Base-by-base conservation (phyloP, 371 early-diverging fungal species). In the Lichtheimia ramosa region DNA sequence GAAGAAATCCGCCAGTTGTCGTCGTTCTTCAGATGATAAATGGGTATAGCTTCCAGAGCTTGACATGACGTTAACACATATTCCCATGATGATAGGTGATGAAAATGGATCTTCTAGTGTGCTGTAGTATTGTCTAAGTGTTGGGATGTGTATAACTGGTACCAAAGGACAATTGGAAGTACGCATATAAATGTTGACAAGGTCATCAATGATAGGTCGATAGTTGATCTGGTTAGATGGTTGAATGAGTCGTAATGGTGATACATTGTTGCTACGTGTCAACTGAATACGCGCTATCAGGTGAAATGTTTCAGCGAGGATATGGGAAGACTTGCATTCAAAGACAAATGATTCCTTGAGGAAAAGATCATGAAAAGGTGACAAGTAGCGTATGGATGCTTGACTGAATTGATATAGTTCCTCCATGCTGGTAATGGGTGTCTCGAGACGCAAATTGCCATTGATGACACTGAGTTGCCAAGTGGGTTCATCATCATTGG, bases 1-100 rank as follows among this genome's bases (percentile, higher is more conserved):
- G 34, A 67, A 63, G 25, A 59, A 59, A 14, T 67, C 67, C 15
- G 59, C 62, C 40, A 67, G 21, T n/a, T 43, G 28, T n/a, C 67
- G 63, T 12, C 43, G 52, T 41, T 63, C 60, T 12, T 27, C 15
- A 14, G 42, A 15, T 2, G 51, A 40, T 16, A 56, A 56, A 8
- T 48, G 24, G 3, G 54, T 4, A 40, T 56, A 52, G 13, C 24
- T 20, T 25, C 56, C 43, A 16, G 59, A 27, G 27, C 21, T 46
- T n/a, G 18, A 20, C 16, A 59, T 14, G 5, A 50, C 28, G 27
- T 27, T 42, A 6, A 48, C 40, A 7, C 63, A 67, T 14, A 67
- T 50, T 7, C 63, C 63, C 34, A 59, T 41, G 8, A 58, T 63
- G 5, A 63, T 21, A 2, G 59, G 55, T 12, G 46, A 42, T 20